A percentile compares a stretch with the other conserved stretches of the same genome.
phyloP scores from a whole-genome alignment of 768 basidiomycete genomes.

The Xerocomellus chrysenteron region DNA sequence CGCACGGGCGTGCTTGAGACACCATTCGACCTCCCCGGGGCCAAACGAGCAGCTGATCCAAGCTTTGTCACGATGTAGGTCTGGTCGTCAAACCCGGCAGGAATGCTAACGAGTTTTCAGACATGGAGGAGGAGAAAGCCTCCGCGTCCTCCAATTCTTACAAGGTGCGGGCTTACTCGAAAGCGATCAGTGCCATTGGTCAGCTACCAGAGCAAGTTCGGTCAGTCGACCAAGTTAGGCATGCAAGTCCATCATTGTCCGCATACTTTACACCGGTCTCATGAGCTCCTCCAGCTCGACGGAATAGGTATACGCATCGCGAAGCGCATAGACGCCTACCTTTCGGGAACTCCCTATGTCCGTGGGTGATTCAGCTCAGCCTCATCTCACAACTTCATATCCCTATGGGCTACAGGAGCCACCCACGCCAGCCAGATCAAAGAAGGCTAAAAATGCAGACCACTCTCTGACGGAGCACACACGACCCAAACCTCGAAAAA shows the following conservation, averaged over 20 bases:
- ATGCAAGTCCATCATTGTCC: conserved; percentile 18
- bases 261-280: background rate
- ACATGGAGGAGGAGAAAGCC: conserved; percentile 44
- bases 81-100: background rate
- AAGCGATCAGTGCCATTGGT: conserved; percentile 45
- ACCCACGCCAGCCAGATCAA: conserved; percentile 4
- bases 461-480: conserved; percentile 4
- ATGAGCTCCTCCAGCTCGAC: conserved; percentile 24
- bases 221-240: conserved; percentile 40
- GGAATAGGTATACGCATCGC: conserved; percentile 42
- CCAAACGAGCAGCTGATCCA: conserved; percentile 41
- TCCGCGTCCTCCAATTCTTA: conserved; percentile 39
- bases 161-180: conserved; percentile 51
- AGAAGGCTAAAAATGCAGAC: background rate
- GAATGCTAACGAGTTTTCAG: conserved; percentile 18
- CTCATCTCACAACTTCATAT: conserved; percentile 3
- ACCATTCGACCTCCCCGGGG: conserved; percentile 19
- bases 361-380: conserved; percentile 28
- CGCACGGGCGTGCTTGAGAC: conserved; percentile 11
- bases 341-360: conserved; percentile 34
- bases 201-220: conserved; percentile 42
- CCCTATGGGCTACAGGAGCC: conserved; percentile 15
- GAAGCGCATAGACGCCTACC: conserved; percentile 45
- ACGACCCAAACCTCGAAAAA: conserved; percentile 12
- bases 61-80: conserved; percentile 44